Evolutionary conservation across 73 alveolate genomes (phyloP).

Genomic region (Vitrella brassicaformis): DNA sequence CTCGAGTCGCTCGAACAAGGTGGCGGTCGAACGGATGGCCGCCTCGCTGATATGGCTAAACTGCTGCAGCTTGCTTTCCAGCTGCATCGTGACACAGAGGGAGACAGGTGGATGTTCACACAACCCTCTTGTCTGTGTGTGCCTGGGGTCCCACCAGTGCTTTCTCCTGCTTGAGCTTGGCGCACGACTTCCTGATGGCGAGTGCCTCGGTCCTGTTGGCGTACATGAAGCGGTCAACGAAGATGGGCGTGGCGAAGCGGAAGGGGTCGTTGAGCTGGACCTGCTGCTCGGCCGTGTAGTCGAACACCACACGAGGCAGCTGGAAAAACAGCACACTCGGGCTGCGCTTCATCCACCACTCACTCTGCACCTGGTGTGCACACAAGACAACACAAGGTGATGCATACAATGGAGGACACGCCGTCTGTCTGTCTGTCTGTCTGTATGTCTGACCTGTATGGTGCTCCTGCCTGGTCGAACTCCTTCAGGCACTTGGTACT

Average conservation of each 20-base stretch:
- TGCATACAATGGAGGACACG: not conserved
- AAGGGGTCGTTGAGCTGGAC: slow-evolving; percentile 12
- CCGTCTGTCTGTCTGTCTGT: not conserved
- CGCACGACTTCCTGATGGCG: no score
- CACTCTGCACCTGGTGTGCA: slow-evolving; percentile 5
- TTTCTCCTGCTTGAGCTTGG: no score
- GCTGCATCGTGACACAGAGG: no score
- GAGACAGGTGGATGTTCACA: no score
- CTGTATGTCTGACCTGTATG: not conserved
- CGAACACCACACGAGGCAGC: slow-evolving; percentile 26
- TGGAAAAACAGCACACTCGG: slow-evolving; percentile 34
- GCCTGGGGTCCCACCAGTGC: no score
- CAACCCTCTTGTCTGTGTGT: no score
- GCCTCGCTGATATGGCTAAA: no score
- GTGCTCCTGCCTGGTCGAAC: no score
- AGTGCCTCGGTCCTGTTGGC: no score
- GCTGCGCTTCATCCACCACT: slow-evolving; percentile 11
- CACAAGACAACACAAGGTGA: not conserved
- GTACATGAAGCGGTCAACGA: slow-evolving; percentile 19
- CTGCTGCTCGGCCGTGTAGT: slow-evolving; percentile 13
- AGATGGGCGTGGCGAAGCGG: slow-evolving; percentile 16
- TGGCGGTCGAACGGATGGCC: no score
- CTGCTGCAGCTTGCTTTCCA: no score
- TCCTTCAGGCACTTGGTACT: slow-evolving; percentile 21
- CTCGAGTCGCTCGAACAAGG: no score